These are phyloP conservation scores for Fistulifera pelliculosa DNA, from an alignment of 108 stramenopile species.

Conservation along the genomic window DNA sequence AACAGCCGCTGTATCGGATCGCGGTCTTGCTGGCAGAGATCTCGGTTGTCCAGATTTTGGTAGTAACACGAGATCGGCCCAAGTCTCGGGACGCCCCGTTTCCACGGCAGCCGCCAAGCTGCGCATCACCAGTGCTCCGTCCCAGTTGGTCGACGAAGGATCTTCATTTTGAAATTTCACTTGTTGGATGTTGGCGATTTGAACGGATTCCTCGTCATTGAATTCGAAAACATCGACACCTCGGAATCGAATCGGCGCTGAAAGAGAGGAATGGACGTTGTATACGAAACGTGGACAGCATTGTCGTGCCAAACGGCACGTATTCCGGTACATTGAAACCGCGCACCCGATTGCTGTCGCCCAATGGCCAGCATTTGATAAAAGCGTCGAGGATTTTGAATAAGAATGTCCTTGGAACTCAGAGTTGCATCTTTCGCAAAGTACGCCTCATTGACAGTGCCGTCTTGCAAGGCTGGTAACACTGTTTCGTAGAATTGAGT, in stretches of 20 bases:
- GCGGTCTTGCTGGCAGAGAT: background rate
- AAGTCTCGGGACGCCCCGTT: background rate
- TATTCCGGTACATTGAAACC: background rate
- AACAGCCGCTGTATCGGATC: conserved; percentile 39
- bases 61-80: background rate
- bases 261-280: background rate
- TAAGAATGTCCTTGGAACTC: background rate
- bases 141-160: background rate
- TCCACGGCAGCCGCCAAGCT: background rate
- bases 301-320: background rate
- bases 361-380: background rate
- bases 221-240: background rate
- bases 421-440: background rate
- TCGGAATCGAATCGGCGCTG: background rate
- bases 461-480: background rate
- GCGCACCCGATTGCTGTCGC: background rate
- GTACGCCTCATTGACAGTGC: background rate
- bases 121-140: background rate
- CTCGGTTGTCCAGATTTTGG: too few species aligned
- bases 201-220: background rate
- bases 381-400: background rate
- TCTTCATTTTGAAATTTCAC: background rate
- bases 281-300: background rate
- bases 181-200: background rate
- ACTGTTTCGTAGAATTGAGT: background rate